Percentiles rank a stretch among this genome's conserved stretches.
Conservation (phyloP, 345 rosid species). For the Boechera retrofracta region DNA sequence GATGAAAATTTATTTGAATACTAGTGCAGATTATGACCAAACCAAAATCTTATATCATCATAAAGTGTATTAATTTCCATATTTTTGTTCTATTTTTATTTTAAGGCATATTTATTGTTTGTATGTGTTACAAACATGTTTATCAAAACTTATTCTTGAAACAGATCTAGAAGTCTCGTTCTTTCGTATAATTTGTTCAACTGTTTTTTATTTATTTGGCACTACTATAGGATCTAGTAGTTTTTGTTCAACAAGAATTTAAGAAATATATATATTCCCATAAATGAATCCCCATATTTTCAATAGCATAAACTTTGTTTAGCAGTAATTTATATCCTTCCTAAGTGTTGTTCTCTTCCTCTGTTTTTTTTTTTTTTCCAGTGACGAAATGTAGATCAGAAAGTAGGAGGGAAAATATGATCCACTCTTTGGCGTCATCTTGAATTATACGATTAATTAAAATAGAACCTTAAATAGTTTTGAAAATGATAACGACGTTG, state of each 20-base stretch:
- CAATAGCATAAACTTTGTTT: background rate
- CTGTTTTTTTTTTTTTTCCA: background rate
- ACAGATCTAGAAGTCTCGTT: conserved; percentile 10
- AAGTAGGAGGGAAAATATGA: conserved; percentile 38
- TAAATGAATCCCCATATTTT: background rate
- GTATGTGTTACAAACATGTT: conserved; percentile 16
- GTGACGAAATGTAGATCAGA: conserved; percentile 30
- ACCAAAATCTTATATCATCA: conserved; percentile 1
- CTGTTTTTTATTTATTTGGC: background rate
- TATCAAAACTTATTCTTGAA: conserved; percentile 14
- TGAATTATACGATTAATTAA: background rate
- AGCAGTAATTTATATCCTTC: background rate
- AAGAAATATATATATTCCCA: conserved; percentile 6
- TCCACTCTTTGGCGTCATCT: conserved; percentile 32
- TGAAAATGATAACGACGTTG: conserved; percentile 3
- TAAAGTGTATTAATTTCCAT: background rate
- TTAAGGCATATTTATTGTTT: background rate
- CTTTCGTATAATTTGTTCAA: conserved; percentile 21
- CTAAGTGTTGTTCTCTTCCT: background rate
- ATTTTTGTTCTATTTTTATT: background rate
- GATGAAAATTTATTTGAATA: conserved; percentile 9
- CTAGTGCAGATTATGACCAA: background rate
- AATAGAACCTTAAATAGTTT: background rate
- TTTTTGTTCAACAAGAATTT: background rate
- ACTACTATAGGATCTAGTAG: background rate